A percentile compares a stretch with the other conserved stretches of the same genome.
Evolutionary conservation across 2,329 filamentous ascomycete genomes (phyloP).

Genomic region (Parafenestella ontariensis): DNA sequence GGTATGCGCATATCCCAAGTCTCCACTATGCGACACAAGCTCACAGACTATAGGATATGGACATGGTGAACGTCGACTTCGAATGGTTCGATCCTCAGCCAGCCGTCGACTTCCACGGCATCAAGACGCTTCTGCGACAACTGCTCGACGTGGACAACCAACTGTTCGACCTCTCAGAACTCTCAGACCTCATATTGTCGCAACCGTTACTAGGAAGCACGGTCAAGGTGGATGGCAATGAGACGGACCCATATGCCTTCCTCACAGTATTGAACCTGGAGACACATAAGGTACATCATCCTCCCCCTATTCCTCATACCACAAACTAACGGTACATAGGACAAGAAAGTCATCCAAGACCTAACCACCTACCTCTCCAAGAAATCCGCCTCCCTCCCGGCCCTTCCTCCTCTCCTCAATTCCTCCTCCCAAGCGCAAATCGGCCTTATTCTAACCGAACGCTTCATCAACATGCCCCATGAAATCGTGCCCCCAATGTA

Average conservation of each 20-base stretch:
- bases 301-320: background rate
- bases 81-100: conserved; percentile 98
- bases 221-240: conserved; percentile 95
- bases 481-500: conserved; percentile 95
- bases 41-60: conserved; percentile 70
- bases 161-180: conserved; percentile 84
- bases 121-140: conserved; percentile 88
- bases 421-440: conserved; percentile 61
- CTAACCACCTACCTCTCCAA: conserved; percentile 73
- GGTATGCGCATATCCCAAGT: conserved; percentile 28
- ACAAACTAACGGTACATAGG: conserved; percentile 47
- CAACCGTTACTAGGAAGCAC: conserved; percentile 91
- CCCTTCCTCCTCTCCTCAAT: conserved; percentile 48
- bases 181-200: conserved; percentile 84
- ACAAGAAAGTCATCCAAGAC: conserved; percentile 74
- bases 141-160: conserved; percentile 88
- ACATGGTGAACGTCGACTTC: conserved; percentile 94
- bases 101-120: conserved; percentile 90
- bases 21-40: conserved; percentile 10
- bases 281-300: conserved; percentile 66
- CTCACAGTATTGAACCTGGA: conserved; percentile 85
- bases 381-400: conserved; percentile 61
- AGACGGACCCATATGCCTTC: conserved; percentile 90
- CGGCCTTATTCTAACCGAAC: conserved; percentile 87
- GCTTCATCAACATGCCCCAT: conserved; percentile 94